These are phyloP conservation scores for Keithomyces neogunnii DNA, from an alignment of 2,329 filamentous ascomycete species.

Conservation along the genomic window DNA sequence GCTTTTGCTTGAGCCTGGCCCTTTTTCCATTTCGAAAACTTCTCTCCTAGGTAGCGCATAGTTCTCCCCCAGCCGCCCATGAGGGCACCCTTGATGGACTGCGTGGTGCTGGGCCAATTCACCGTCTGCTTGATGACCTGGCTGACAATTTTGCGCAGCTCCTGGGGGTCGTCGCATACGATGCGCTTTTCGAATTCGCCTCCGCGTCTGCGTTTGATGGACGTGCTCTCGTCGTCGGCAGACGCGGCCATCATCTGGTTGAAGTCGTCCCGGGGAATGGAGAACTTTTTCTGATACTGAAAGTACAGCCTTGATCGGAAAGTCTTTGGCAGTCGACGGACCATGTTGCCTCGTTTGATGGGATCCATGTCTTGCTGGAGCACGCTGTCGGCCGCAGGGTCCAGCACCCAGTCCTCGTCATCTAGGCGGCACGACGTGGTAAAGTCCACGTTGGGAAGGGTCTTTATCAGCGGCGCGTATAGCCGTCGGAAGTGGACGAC, in stretches of 20 bases:
- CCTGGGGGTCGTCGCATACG: constrained; percentile 55
- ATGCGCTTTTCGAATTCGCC: constrained; percentile 83
- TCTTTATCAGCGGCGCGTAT: constrained; percentile 82
- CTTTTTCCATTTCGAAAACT: constrained; percentile 57
- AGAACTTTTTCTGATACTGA: constrained; percentile 84
- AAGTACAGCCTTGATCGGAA: constrained; percentile 92
- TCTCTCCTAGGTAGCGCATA: constrained; percentile 73
- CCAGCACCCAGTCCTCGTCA: constrained; percentile 31
- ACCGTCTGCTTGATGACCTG: constrained; percentile 80
- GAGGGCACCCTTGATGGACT: constrained; percentile 75
- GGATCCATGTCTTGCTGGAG: constrained; percentile 91
- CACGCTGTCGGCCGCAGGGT: constrained; percentile 49
- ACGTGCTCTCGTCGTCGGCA: constrained; percentile 54
- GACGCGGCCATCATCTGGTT: constrained; percentile 73
- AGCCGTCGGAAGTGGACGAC: constrained; percentile 84
- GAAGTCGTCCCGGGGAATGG: constrained; percentile 77
- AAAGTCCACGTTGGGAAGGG: constrained; percentile 81
- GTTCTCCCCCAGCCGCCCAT: constrained; percentile 67
- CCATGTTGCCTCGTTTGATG: constrained; percentile 87
- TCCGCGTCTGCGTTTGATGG: constrained; percentile 66
- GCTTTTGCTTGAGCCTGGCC: constrained; percentile 23
- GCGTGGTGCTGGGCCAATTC: constrained; percentile 81
- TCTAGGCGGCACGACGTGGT: constrained; percentile 40
- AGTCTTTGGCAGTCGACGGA: constrained; percentile 74
- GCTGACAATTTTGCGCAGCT: constrained; percentile 63